Evolutionary conservation across 345 rosid species (phyloP).

Genomic region (Atalantia buxifolia): DNA sequence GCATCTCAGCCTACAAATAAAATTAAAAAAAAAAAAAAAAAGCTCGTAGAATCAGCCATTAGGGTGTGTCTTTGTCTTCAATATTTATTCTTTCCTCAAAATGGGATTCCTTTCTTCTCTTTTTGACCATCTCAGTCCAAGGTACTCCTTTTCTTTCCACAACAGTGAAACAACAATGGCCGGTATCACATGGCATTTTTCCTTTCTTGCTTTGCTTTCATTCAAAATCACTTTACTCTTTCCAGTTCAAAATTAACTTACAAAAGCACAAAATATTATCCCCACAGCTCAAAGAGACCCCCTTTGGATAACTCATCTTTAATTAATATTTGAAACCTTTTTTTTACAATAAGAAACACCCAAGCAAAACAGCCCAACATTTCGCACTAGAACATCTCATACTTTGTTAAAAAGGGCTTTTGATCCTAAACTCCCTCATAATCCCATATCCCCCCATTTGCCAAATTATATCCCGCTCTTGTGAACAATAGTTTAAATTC

Average conservation of each 20-base stretch:
- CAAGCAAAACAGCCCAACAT: slow-evolving; percentile 9
- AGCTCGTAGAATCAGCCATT: background rate
- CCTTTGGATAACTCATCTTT: slow-evolving; percentile 18
- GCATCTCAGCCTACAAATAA: slow-evolving; percentile 11
- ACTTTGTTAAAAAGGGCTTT: slow-evolving; percentile 4
- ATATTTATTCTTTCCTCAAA: slow-evolving; percentile 15
- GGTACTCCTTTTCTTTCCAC: slow-evolving; percentile 22
- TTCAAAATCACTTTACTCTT: slow-evolving; percentile 21
- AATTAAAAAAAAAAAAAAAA: background rate
- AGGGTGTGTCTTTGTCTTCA: background rate
- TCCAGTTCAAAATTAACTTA: slow-evolving; percentile 18
- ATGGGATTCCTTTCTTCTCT: slow-evolving; percentile 19
- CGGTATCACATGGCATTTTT: slow-evolving; percentile 23
- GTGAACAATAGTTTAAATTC: slow-evolving; percentile 33
- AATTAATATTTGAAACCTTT: slow-evolving; percentile 11
- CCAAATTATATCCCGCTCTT: slow-evolving; percentile 7
- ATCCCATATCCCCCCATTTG: background rate
- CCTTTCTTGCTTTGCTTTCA: slow-evolving; percentile 10
- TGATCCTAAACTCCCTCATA: slow-evolving; percentile 6
- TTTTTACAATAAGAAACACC: slow-evolving; percentile 23
- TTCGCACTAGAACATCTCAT: background rate
- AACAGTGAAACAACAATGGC: slow-evolving; percentile 11
- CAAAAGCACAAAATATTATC: background rate
- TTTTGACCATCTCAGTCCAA: slow-evolving; percentile 45
- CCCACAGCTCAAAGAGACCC: slow-evolving; percentile 9